A percentile compares a stretch with the other conserved stretches of the same genome.
These are phyloP conservation scores for Aspergillus egyptiacus DNA, from an alignment of 495 filamentous ascomycete genomes.

Conservation along the genomic window DNA sequence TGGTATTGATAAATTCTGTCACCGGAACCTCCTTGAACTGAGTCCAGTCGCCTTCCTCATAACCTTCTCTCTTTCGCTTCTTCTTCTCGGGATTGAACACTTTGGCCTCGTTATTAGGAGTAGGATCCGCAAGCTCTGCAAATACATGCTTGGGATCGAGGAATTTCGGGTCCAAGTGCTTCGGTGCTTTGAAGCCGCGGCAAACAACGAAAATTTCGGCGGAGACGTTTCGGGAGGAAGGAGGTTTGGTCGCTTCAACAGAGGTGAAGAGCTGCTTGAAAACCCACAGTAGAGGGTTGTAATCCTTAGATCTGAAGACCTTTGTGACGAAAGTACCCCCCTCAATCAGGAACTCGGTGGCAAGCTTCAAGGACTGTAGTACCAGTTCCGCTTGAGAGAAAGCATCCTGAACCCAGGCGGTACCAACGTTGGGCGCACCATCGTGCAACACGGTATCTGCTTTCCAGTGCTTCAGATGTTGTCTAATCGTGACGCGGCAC, in stretches of 20 bases:
- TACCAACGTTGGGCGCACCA: constrained; percentile 96
- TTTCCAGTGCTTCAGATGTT: constrained; percentile 94
- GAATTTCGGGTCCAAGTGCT: constrained; percentile 85
- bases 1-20: constrained; percentile 90
- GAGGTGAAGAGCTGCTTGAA: constrained; percentile 94
- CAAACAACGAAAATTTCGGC: constrained; percentile 99
- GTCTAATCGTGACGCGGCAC: constrained; percentile 83
- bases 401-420: constrained; percentile 96
- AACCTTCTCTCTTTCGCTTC: constrained; percentile 94
- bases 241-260: constrained; percentile 95
- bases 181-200: constrained; percentile 87
- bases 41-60: constrained; percentile 91
- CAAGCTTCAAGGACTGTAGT: constrained; percentile 83
- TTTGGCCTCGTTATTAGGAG: constrained; percentile 94
- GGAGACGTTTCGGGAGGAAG: constrained; percentile 89
- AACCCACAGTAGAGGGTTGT: constrained; percentile 93
- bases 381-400: constrained; percentile 97
- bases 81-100: constrained; percentile 97
- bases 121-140: constrained; percentile 81
- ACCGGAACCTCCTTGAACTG: constrained; percentile 85
- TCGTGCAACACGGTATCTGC: constrained; percentile 97
- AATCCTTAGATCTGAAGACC: constrained; percentile 96
- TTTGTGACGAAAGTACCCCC: constrained; percentile 97
- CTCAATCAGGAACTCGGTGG: constrained; percentile 85
- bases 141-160: constrained; percentile 89